phyloP scores from a whole-genome alignment of 2,329 filamentous ascomycete genomes.

The Acephala macrosclerotiorum region DNA sequence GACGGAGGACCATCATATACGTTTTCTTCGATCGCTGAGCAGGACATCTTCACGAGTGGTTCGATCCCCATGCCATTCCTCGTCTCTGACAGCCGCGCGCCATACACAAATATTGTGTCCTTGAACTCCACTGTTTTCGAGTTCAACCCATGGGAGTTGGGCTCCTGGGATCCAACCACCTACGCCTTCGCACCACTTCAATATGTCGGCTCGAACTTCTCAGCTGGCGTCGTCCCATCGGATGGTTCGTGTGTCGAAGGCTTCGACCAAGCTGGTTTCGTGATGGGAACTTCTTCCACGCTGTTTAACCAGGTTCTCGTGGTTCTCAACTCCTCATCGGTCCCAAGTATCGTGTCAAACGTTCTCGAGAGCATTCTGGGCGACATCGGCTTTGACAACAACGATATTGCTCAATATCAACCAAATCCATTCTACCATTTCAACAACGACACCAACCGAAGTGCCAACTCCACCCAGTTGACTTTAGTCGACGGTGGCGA shows the following conservation, averaged over 20 bases:
- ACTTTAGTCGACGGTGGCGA: conserved; percentile 82
- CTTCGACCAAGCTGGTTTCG: conserved; percentile 82
- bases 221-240: conserved; percentile 62
- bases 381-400: conserved; percentile 61
- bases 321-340: conserved; percentile 60
- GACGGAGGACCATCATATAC: conserved; percentile 80
- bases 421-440: conserved; percentile 80
- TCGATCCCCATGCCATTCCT: conserved; percentile 76
- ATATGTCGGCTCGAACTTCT: conserved; percentile 78
- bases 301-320: conserved; percentile 84
- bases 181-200: conserved; percentile 75
- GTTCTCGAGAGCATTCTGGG: conserved; percentile 62
- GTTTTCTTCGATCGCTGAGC: conserved; percentile 78
- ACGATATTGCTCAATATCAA: conserved; percentile 77
- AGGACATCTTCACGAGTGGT: conserved; percentile 67
- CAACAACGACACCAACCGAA: conserved; percentile 64
- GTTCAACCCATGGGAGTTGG: conserved; percentile 82
- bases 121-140: conserved; percentile 80
- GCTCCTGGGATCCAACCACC: conserved; percentile 76
- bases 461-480: conserved; percentile 60
- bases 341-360: conserved; percentile 55
- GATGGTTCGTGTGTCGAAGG: conserved; percentile 73
- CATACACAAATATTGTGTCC: conserved; percentile 66
- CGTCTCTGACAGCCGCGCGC: conserved; percentile 71
- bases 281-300: conserved; percentile 86